A percentile compares a stretch with the other conserved stretches of the same genome.
phyloP scores from a whole-genome alignment of 345 rosid genomes.

The Murraya koenigii region DNA sequence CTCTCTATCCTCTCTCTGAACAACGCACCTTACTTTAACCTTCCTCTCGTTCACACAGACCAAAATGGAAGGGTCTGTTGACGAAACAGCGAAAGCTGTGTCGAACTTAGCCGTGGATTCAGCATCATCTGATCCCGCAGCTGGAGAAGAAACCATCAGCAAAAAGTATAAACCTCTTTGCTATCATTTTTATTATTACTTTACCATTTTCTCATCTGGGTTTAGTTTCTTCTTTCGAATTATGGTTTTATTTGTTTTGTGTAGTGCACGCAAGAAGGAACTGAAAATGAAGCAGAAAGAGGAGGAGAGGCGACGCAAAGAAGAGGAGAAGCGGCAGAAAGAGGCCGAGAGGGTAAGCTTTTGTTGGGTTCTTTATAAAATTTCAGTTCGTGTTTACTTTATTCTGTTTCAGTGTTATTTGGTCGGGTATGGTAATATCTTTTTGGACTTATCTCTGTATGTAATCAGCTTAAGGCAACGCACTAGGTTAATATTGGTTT shows the following conservation, averaged over 20 bases:
- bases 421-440: not conserved
- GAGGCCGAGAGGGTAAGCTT: conserved; percentile 20
- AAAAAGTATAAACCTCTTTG: conserved; percentile 50
- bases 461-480: not conserved
- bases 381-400: not conserved
- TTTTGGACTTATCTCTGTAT: not conserved
- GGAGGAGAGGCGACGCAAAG: conserved; percentile 77
- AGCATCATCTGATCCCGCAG: conserved; percentile 14
- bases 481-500: not conserved
- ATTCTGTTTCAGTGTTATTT: not conserved
- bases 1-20: not conserved
- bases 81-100: conserved; percentile 39
- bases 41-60: not conserved
- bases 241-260: not conserved
- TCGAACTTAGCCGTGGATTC: conserved; percentile 37
- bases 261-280: conserved; percentile 88
- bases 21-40: not conserved
- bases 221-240: not conserved
- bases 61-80: conserved; percentile 39
- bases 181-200: not conserved
- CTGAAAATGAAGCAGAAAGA: conserved; percentile 68
- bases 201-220: not conserved
- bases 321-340: conserved; percentile 57
- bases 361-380: not conserved
- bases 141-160: conserved; percentile 51